Conservation (phyloP, 1,139 yeast genomes). For the Suhomyces kunorum region DNA sequence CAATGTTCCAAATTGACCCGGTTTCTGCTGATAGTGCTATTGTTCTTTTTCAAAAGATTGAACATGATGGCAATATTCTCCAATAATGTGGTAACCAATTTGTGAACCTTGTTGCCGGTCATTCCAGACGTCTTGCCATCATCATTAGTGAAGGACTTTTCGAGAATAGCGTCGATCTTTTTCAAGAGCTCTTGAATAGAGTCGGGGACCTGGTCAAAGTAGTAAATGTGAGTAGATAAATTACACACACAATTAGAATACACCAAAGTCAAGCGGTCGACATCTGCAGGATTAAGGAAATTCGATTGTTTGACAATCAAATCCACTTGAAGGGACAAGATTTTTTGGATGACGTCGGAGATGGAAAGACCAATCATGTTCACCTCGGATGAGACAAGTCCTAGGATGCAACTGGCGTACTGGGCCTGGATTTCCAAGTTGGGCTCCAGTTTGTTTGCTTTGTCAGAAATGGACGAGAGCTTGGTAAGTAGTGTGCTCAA, state of each 20-base stretch:
- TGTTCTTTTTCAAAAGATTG: conserved; percentile 29
- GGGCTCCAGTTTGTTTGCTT: conserved; percentile 23
- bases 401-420: conserved; percentile 57
- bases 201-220: conserved; percentile 79
- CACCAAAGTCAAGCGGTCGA: conserved; percentile 29
- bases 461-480: conserved; percentile 26
- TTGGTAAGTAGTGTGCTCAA: conserved; percentile 46
- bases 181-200: conserved; percentile 59
- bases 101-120: conserved; percentile 22
- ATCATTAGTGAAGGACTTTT: conserved; percentile 21
- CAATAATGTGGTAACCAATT: conserved; percentile 33
- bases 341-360: conserved; percentile 71
- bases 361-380: conserved; percentile 88
- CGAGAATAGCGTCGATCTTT: conserved; percentile 39
- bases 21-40: conserved; percentile 41
- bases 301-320: conserved; percentile 35
- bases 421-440: conserved; percentile 43
- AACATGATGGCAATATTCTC: conserved; percentile 38
- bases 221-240: conserved; percentile 70
- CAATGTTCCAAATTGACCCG: conserved; percentile 46
- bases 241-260: conserved; percentile 57
- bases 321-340: conserved; percentile 59
- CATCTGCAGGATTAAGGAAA: conserved; percentile 24
- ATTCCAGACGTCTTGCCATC: conserved; percentile 14
- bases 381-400: conserved; percentile 73